Base-by-base conservation (phyloP, 257 asterid genomes). In the Forsythia viridissima region DNA sequence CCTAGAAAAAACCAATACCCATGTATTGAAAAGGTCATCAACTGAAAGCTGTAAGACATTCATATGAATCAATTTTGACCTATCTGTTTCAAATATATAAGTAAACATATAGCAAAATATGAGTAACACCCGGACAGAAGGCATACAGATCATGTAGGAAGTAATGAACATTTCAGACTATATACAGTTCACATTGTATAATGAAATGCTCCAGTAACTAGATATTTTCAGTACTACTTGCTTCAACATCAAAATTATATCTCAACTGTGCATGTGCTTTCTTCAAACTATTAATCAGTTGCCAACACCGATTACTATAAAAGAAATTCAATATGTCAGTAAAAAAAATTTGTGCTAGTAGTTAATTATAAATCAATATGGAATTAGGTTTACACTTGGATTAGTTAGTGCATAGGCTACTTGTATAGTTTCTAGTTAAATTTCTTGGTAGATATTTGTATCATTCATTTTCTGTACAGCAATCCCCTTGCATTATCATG, bases 1-100 rank as follows among this genome's bases (percentile, higher is more conserved):
- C 97, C 99, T 95, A 83, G 38, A 55, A 40, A 42, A 72, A 51
- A 52, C 43, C 43, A 63, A 76, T 39, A 6, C 2, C 36, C 61
- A 13, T 11, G n/a, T 40, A 37, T 36, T 18, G 9, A 12, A 44
- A 57, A 36, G 0, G 1, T 9, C 8, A 55, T 52, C 16, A 52
- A 15, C 8, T 52, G 63, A 46, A 43, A 12, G 13, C 34, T 61
- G 38, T 2, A 55, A 70, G 30, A 63, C 21, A 57, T 57, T 59
- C 63, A 59, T 59, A 7, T 6, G 34, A 21, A 20, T 59, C 68
- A 59, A 10, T 9, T 63, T 3, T 21, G 24, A 63, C 39, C 70
- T 63, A 8, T 8, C 11, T 63, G 39, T 24, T 63, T 8, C 7
- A 63, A 30, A 63, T 24, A 21, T 20, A 59, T 24, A 24, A 21